Evolutionary conservation across 768 basidiomycete species (phyloP), one percentile per base, ranked within the genome.

Genomic region (Termitomyces sp.): DNA sequence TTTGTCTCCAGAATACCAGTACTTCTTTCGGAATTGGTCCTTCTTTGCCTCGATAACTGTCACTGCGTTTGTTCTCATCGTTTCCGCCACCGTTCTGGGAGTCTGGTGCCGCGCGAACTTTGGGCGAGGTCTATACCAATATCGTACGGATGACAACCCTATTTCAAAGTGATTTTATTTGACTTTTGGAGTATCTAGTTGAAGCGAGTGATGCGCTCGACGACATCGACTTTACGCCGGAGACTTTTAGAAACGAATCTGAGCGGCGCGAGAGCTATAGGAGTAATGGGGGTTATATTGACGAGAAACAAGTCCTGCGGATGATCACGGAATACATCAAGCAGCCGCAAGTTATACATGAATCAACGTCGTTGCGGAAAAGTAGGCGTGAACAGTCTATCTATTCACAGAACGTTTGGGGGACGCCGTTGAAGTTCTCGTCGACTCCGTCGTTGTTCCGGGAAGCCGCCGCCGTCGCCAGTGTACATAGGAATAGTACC

Each of bases 61-160:
- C 22, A 74, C 76, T 5, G 66, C 79, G 0, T 79, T 76, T 59
- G 49, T 75, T 26, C 65, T 82, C 16, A 66, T 76, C 32, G 63
- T 80, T 8, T 59, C 68, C 7, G 77, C 79, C 4, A 69, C 73
- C n/a, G 57, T 71, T 31, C 59, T 83, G 10, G 80, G 76, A 7
- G 46, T 82, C 44, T 46, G 78, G n/a, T 84, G 82, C 65, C 72
- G 81, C 52, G 56, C 76, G 29, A 77, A 83, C 61, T 85, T 83
- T 63, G 82, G 79, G 10, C 79, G 76, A 62, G 83, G 82, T 1
- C 72, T 84, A 10, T 74, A 75, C 4, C 78, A 83, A 31, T 84
- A 77, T 60, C 67, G 83, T 83, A 65, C 69, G 79, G 64, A 41
- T 31, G n/a, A 18, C 4, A 13, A 24, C 13, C 32, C 16, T 50